Evolutionary conservation across 805 yeast genomes (phyloP), one percentile per base, ranked within the genome.

Genomic region (Cyberlindnera lachancei): DNA sequence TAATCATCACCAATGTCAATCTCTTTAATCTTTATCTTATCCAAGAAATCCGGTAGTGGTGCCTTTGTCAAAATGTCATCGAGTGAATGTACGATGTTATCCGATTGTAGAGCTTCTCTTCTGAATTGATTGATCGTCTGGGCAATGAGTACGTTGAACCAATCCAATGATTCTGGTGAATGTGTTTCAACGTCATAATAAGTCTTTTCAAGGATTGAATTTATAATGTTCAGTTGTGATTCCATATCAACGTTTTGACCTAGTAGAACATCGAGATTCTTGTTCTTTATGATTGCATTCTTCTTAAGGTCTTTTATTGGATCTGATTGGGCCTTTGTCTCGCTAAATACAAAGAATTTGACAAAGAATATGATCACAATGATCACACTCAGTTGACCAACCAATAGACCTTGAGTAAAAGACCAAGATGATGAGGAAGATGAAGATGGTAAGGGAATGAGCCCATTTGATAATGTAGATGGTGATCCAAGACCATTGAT

Each of bases 61-160:
- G 79, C 73, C 6, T 55, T 54, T 9, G 59, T 59, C 27, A 90
- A 62, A 31, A 84, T 74, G 31, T 70, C 75, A 47, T 84, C 78
- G 30, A 92, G 62, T 2, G 87, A 77, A 42, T 82, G 79, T 39
- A 88, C 76, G 17, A 92, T 81, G 52, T 86, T 87, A 53, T 92
- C 92, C 30, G 87, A 76, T 25, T 72, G 66, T 35, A 85, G 59
- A 0, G 97, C 97, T 52, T 92, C 97, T n/a, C 78, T 70, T 36
- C 98, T 70, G 40, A 87, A 69, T 42, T 88, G 95, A 20, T 84
- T 74, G 17, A 92, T 76, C 7, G 87, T 78, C 54, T 92, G 96
- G 0, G 96, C 98, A 14, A 92, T 70, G 23, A 92, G 64, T 2
- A 92, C 96, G 43, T 90, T 92, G 56, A 92, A 86, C 98, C 98